These are phyloP conservation scores for Trichophyton mentagrophytes DNA, from an alignment of 2,329 filamentous ascomycete species.

Conservation along the genomic window DNA sequence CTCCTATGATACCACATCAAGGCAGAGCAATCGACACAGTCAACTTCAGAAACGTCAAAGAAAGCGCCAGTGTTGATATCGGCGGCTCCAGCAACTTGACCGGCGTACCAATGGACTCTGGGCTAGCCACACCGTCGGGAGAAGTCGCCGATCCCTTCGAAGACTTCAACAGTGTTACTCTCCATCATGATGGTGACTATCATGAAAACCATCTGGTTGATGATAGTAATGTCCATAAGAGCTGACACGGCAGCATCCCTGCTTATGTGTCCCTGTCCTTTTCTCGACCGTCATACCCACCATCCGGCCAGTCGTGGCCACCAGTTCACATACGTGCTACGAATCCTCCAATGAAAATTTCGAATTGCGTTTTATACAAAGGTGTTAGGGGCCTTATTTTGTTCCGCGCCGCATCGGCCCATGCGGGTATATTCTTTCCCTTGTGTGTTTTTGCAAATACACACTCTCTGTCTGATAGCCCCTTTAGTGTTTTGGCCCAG, in stretches of 20 bases:
- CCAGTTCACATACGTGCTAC: neutral
- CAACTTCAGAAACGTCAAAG: conserved; percentile 97
- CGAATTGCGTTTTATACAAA: neutral
- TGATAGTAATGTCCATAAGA: conserved; percentile 14
- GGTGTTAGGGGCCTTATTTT: neutral
- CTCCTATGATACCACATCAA: conserved; percentile 86
- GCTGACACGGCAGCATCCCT: conserved; percentile 13
- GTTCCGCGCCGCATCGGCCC: neutral
- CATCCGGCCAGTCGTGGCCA: neutral
- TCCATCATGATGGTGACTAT: conserved; percentile 91
- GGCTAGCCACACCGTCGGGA: conserved; percentile 68
- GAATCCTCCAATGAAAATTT: neutral
- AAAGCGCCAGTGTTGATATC: conserved; percentile 81
- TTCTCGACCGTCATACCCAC: neutral
- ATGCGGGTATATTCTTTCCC: neutral
- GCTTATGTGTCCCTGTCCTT: neutral
- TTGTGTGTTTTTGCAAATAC: neutral
- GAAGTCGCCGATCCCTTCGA: conserved; percentile 85
- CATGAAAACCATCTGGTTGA: conserved; percentile 17
- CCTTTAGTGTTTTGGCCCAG: neutral
- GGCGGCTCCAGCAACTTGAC: conserved; percentile 21
- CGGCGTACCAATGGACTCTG: conserved; percentile 59
- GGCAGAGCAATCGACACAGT: conserved; percentile 83
- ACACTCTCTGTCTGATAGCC: neutral
- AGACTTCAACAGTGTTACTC: conserved; percentile 95